A percentile compares a stretch with the other conserved stretches of the same genome.
Conservation (phyloP, 2,329 filamentous ascomycete species). For the Botrytis porri region DNA sequence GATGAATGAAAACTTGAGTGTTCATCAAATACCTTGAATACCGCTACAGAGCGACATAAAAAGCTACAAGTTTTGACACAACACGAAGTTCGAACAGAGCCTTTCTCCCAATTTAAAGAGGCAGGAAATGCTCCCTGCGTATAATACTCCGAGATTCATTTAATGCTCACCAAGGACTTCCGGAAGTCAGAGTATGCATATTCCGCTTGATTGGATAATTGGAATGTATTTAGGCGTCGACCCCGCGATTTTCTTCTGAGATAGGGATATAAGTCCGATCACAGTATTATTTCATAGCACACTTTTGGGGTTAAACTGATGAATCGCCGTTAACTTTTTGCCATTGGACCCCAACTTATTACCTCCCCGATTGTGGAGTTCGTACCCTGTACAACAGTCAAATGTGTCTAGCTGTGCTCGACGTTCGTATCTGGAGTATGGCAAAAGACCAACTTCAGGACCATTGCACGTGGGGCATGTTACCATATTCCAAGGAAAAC, state of each 20-base stretch:
- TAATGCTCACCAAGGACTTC: background rate
- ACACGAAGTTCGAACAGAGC: background rate
- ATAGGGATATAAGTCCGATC: background rate
- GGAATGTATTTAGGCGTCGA: background rate
- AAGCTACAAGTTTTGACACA: background rate
- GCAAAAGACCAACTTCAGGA: background rate
- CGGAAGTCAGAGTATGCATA: constrained; percentile 3
- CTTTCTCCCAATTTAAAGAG: background rate
- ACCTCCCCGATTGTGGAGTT: background rate
- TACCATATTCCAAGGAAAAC: background rate
- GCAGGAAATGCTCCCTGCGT: constrained; percentile 11
- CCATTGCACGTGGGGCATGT: background rate
- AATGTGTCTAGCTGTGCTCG: background rate
- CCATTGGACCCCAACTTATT: background rate
- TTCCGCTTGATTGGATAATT: background rate
- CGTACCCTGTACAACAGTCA: background rate
- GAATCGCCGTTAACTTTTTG: background rate
- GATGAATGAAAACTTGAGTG: background rate
- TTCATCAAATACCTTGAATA: background rate
- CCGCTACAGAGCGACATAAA: background rate
- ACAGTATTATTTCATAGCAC: background rate
- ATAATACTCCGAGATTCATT: constrained; percentile 10
- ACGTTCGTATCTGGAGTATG: background rate
- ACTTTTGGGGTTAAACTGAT: background rate
- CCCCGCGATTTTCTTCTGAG: constrained; percentile 2